Conservation (phyloP, 2,329 filamentous ascomycete species). For the Phyllosticta ampelicida region DNA sequence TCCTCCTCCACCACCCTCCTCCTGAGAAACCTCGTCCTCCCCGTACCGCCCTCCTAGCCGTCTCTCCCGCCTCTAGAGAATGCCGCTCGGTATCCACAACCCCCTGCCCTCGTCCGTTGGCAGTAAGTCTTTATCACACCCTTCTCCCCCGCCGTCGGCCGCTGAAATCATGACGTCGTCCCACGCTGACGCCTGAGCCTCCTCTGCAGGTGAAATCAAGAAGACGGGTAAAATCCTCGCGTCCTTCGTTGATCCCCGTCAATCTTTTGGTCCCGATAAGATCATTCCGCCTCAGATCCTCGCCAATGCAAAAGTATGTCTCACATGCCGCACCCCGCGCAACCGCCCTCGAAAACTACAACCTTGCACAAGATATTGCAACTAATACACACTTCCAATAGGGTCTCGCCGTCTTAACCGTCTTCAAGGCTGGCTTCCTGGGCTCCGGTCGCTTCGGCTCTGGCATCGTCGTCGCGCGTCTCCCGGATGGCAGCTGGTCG, state of each 20-base stretch:
- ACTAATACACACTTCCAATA: slow-evolving; percentile 20
- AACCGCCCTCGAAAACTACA: background rate
- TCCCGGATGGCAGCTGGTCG: slow-evolving; percentile 69
- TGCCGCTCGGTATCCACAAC: slow-evolving; percentile 39
- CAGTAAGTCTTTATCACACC: slow-evolving; percentile 37
- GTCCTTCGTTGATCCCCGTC: slow-evolving; percentile 87
- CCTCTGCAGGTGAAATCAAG: slow-evolving; percentile 73
- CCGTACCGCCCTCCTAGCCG: background rate
- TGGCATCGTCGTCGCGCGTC: slow-evolving; percentile 68
- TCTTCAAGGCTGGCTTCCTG: slow-evolving; percentile 79
- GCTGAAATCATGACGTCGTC: slow-evolving; percentile 17
- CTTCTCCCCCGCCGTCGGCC: slow-evolving; percentile 3
- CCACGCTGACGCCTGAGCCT: slow-evolving; percentile 20
- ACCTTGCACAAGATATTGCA: background rate
- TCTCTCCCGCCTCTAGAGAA: background rate
- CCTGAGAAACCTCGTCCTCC: background rate
- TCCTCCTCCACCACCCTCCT: slow-evolving; percentile 1
- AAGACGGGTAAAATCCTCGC: slow-evolving; percentile 94
- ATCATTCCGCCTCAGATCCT: slow-evolving; percentile 88
- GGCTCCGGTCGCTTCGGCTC: slow-evolving; percentile 73
- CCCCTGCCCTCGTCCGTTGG: slow-evolving; percentile 43
- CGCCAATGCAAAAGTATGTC: slow-evolving; percentile 71
- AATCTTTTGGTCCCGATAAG: slow-evolving; percentile 92
- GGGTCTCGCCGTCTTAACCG: slow-evolving; percentile 76
- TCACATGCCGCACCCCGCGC: background rate